A percentile compares a stretch with the other conserved stretches of the same genome.
phyloP scores from a whole-genome alignment of 2,329 filamentous ascomycete genomes.

The Shiraia sp. region DNA sequence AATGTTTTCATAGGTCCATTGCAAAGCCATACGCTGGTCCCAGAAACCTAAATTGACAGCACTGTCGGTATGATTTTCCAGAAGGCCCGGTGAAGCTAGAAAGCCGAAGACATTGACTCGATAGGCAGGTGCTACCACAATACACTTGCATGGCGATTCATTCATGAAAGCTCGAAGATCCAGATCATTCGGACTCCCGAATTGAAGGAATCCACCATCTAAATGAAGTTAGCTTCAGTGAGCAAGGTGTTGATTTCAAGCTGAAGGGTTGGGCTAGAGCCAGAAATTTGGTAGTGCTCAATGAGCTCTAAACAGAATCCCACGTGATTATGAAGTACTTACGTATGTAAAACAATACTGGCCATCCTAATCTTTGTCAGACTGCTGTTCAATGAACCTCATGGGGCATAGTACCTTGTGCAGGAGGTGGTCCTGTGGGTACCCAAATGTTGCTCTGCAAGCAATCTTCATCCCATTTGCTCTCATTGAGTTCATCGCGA shows the following conservation, averaged over 20 bases:
- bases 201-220: conserved; percentile 63
- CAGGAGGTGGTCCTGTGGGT: conserved; percentile 51
- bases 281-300: too few relatives aligned
- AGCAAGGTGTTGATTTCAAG: not conserved
- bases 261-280: not conserved
- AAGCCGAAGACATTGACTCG: conserved; percentile 62
- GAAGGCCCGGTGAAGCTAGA: conserved; percentile 54
- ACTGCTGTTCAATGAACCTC: not conserved
- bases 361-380: conserved; percentile 52
- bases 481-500: conserved; percentile 23
- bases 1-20: conserved; percentile 60
- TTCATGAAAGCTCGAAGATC: conserved; percentile 52
- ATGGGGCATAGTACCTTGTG: conserved; percentile 28
- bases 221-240: conserved; percentile 1
- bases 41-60: conserved; percentile 60
- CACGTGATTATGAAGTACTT: too few relatives aligned
- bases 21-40: conserved; percentile 60
- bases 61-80: conserved; percentile 37
- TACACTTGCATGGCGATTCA: conserved; percentile 51
- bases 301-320: too few relatives aligned
- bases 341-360: conserved; percentile 63
- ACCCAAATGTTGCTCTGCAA: conserved; percentile 61
- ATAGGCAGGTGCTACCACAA: conserved; percentile 61
- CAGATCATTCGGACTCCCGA: conserved; percentile 55
- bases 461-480: conserved; percentile 57